A percentile compares a stretch with the other conserved stretches of the same genome.
Evolutionary conservation across 768 basidiomycete species (phyloP).

Genomic region (Pholiota microspora): DNA sequence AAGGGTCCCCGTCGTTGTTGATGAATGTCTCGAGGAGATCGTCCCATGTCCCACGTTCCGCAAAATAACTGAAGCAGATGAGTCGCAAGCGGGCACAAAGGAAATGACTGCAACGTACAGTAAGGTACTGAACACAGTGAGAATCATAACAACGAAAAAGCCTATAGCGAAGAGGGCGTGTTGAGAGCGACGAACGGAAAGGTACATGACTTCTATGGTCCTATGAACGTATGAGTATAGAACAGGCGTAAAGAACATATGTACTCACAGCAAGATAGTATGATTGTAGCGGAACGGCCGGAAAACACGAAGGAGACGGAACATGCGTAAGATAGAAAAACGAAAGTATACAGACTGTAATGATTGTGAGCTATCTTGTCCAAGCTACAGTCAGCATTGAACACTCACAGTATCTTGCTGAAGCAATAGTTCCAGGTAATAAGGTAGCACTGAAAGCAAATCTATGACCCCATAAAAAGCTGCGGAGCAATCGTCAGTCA

Average conservation of each 20-base stretch:
- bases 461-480: conserved; percentile 89
- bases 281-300: conserved; percentile 84
- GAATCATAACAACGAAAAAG: conserved; percentile 86
- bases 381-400: too few species aligned
- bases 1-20: conserved; percentile 81
- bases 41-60: conserved; percentile 91
- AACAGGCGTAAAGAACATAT: neutral
- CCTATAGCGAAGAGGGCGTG: conserved; percentile 82
- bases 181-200: conserved; percentile 81
- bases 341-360: conserved; percentile 78
- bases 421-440: conserved; percentile 82
- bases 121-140: conserved; percentile 86
- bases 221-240: conserved; percentile 30
- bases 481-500: conserved; percentile 14
- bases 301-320: conserved; percentile 86
- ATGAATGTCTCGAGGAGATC: conserved; percentile 75
- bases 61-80: conserved; percentile 63
- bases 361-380: too few species aligned
- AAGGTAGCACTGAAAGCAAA: conserved; percentile 81
- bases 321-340: conserved; percentile 89
- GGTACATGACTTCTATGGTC: conserved; percentile 91
- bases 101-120: conserved; percentile 54
- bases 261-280: conserved; percentile 73
- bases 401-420: conserved; percentile 80
- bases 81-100: neutral